Evolutionary conservation across 2,329 filamentous ascomycete genomes (phyloP), one percentile per base, ranked within the genome.

Genomic region (Colletotrichum spinosum): DNA sequence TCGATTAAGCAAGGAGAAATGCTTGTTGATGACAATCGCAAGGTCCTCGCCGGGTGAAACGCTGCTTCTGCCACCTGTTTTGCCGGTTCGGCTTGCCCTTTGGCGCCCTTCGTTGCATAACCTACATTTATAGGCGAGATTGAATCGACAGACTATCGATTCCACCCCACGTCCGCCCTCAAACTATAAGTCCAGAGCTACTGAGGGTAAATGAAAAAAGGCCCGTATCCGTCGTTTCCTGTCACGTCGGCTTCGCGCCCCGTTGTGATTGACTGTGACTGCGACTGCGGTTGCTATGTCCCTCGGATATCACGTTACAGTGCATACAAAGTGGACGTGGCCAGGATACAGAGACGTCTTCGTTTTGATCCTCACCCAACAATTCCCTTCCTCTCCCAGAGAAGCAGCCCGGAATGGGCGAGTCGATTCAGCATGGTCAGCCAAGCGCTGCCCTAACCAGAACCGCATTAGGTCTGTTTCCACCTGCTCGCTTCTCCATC

Each of bases 291-390:
- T 39, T 55, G 39, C 48, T 39, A 42, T 41, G 12, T 52, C 42
- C 38, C 44, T 65, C 65, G 65, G 42, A 65, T 67, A 67, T 65
- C 57, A 67, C 65, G 56, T 67, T 67, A 61, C 65, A 65, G 56
- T 50, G 61, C 61, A 67, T 52, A 25, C 25, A 25, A 25, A 44
- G 45, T 38, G 46, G 53, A 55, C 13, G 60, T 25, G 25, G 25
- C 25, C 25, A 25, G 25, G 25, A 5, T 25, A 25, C 25, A 25
- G 25, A 25, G 25, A 25, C 25, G 25, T 25, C 25, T 25, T 25
- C 25, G 25, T 25, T 25, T 25, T 25, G 25, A 25, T 4, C 25
- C 25, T 25, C 25, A 25, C 25, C 4, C 25, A 25, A 25, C 25
- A 25, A 5, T 25, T 41, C n/a, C 51, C 53, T 25, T 34, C 48